Evolutionary conservation across 1,139 yeast species (phyloP).

Genomic region (Yamadazyma triangularis): DNA sequence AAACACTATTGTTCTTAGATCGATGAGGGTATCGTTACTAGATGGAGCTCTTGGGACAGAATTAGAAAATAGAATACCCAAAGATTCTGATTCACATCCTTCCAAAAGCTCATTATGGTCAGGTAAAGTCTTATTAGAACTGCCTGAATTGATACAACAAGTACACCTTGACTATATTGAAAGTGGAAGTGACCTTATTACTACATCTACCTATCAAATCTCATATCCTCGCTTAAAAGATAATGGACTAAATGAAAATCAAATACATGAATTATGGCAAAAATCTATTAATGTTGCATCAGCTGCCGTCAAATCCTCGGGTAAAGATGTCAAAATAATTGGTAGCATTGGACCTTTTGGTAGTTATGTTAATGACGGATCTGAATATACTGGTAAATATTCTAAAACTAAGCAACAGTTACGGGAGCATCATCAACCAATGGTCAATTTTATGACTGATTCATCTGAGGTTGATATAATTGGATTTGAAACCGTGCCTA

Average conservation of each 20-base stretch:
- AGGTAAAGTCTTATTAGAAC: constrained; percentile 45
- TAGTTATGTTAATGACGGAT: constrained; percentile 58
- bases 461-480: constrained; percentile 44
- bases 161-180: constrained; percentile 49
- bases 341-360: constrained; percentile 78
- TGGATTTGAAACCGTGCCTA: constrained; percentile 68
- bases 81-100: constrained; percentile 3
- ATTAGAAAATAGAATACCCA: constrained; percentile 13
- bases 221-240: constrained; percentile 28
- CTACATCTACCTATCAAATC: constrained; percentile 63
- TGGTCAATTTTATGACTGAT: constrained; percentile 35
- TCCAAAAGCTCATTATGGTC: constrained; percentile 48
- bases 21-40: constrained; percentile 4
- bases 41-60: constrained; percentile 34
- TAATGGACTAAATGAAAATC: constrained; percentile 11
- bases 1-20: too few species aligned
- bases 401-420: constrained; percentile 25
- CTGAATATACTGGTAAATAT: constrained; percentile 67
- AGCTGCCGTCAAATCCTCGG: constrained; percentile 16
- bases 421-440: constrained; percentile 43
- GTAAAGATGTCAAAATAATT: constrained; percentile 25
- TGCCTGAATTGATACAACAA: constrained; percentile 42
- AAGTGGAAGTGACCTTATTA: constrained; percentile 53
- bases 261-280: constrained; percentile 26
- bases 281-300: constrained; percentile 26